Evolutionary conservation across 2,329 filamentous ascomycete genomes (phyloP), one percentile per base, ranked within the genome.

Genomic region (Monosporascus sp.): DNA sequence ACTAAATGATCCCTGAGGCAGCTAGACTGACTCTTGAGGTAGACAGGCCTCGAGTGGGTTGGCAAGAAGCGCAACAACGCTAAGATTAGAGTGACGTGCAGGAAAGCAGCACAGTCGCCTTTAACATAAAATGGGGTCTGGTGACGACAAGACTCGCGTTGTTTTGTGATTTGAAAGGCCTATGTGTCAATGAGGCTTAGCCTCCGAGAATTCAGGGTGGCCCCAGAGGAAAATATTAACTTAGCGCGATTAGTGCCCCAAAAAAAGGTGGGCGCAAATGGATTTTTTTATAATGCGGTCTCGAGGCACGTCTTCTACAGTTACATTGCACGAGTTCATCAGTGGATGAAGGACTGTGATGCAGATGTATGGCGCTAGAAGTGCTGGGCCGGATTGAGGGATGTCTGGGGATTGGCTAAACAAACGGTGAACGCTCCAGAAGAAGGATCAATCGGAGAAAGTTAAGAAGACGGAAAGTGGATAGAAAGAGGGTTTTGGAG

Each of bases 211-310:
- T 62, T 65, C 65, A 64, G 63, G 59, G 59, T 58, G 60, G 62
- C 43, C 24, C 43, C 43, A 14, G 31, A 6, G 43, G 7, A 46
- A 46, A 46, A 28, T 45, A 26, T 11, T 44, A 46, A 60, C 60
- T 66, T 63, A 66, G 63, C 63, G 63, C 63, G 63, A 60, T 63
- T 66, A 66, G 64, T 64, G 64, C 60, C 59, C 56, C 31, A 46
- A 46, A 46, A 65, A 55, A 55, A 55, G 58, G 62, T 60, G 60
- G 61, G 60, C 55, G 56, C 61, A 59, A 60, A 63, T 60, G 55
- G 57, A 55, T 57, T 55, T 49, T 49, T 63, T 63, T 65, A 62
- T 60, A 61, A 65, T 66, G 63, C 63, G 65, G 59, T 60, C 54
- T 57, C 57, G 57, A 63, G 61, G 62, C 61, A 65, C 54, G 57